These are phyloP conservation scores for Rosa rugosa DNA, from an alignment of 306 rosid species.

Conservation along the genomic window DNA sequence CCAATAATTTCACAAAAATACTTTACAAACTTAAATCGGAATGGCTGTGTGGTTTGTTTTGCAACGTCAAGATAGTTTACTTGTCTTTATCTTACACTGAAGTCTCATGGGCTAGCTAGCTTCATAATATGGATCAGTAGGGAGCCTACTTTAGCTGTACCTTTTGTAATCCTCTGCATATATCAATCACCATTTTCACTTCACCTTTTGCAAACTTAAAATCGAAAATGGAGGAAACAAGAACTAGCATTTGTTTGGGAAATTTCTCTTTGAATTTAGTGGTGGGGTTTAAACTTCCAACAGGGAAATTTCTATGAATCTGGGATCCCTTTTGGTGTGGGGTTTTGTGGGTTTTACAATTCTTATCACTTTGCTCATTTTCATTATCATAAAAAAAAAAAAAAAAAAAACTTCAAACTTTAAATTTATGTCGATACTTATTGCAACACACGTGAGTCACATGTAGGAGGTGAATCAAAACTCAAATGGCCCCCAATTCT, in stretches of 20 bases:
- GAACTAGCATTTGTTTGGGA: not conserved
- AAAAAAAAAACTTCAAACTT: not conserved
- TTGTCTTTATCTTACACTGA: not conserved
- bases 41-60: conserved; percentile 12
- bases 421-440: conserved; percentile 3
- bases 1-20: not conserved
- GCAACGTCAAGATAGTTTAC: not conserved
- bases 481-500: conserved; percentile 11
- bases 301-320: conserved; percentile 17
- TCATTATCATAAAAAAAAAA: not conserved
- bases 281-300: conserved; percentile 21
- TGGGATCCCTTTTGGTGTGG: conserved; percentile 9
- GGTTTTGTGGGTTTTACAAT: not conserved
- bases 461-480: conserved; percentile 6
- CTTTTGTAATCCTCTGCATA: not conserved
- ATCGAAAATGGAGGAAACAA: not conserved
- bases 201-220: not conserved
- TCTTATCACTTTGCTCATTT: not conserved
- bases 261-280: conserved; percentile 19
- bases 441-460: conserved; percentile 30
- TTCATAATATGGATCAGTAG: not conserved
- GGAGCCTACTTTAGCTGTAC: conserved; percentile 9
- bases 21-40: not conserved
- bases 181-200: not conserved
- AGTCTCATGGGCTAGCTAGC: not conserved